Evolutionary conservation across 192 early-diverging fungal species (phyloP).

Genomic region (Gigaspora rosea): DNA sequence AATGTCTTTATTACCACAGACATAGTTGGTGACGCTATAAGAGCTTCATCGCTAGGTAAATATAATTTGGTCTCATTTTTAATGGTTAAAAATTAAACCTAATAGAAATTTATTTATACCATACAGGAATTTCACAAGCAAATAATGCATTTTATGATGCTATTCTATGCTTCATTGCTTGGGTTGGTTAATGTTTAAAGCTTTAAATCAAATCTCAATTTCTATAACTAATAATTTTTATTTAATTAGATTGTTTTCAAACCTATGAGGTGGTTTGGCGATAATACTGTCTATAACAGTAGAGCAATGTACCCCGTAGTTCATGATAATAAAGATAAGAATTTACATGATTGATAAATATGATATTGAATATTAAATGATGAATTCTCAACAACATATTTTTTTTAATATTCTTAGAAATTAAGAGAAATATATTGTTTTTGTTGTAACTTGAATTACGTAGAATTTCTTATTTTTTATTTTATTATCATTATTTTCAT

Average conservation of each 20-base stretch:
- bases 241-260: background rate
- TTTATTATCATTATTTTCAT: no score
- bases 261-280: background rate
- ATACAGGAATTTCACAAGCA: conserved; percentile 32
- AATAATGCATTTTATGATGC: conserved; percentile 18
- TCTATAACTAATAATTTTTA: background rate
- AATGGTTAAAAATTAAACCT: background rate
- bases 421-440: no score
- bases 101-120: conserved; percentile 33
- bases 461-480: no score
- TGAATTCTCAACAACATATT: no score
- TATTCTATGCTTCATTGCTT: background rate
- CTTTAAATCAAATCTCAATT: background rate
- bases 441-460: no score
- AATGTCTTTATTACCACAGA: conserved; percentile 39
- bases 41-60: conserved; percentile 34
- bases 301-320: background rate
- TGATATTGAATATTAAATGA: no score
- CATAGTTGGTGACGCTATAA: conserved; percentile 38
- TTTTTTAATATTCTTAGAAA: no score
- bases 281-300: background rate
- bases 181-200: background rate
- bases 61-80: conserved; percentile 4
- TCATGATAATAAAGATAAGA: no score
- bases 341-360: no score